Percentiles rank a stretch among this genome's conserved stretches.
Evolutionary conservation across 495 filamentous ascomycete genomes (phyloP).

Genomic region (Neurospora tetrasperma): DNA sequence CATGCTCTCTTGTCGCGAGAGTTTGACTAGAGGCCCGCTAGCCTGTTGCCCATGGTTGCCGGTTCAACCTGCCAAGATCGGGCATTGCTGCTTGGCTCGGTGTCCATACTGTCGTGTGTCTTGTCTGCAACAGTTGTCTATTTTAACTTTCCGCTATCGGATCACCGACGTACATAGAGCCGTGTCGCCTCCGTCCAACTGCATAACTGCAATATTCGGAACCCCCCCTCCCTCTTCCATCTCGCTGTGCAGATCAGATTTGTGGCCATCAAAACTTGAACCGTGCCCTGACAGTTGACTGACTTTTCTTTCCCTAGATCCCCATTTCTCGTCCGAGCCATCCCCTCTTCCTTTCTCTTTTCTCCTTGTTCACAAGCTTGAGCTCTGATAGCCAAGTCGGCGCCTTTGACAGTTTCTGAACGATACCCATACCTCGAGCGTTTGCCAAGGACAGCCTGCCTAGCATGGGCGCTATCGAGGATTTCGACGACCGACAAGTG

Average conservation of each 20-base stretch:
- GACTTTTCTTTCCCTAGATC: background rate
- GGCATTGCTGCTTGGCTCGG: background rate
- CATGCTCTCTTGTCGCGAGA: background rate
- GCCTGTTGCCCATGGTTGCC: background rate
- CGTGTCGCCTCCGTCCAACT: background rate
- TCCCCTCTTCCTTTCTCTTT: background rate
- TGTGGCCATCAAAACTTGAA: background rate
- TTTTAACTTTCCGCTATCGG: background rate
- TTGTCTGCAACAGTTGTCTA: background rate
- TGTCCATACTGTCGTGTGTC: background rate
- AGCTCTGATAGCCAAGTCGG: background rate
- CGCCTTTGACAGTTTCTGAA: background rate
- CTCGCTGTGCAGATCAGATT: background rate
- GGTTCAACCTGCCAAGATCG: background rate
- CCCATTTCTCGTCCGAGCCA: background rate
- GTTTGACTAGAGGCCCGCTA: background rate
- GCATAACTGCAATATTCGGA: background rate
- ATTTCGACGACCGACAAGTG: constrained; percentile 48
- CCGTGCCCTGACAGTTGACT: background rate
- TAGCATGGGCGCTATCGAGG: constrained; percentile 48
- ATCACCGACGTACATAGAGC: background rate
- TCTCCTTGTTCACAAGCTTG: background rate
- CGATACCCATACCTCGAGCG: constrained; percentile 5
- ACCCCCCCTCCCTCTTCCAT: background rate
- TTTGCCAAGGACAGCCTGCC: constrained; percentile 33